Conservation (phyloP, 768 basidiomycete genomes). For the Coprinopsis cinerea region DNA sequence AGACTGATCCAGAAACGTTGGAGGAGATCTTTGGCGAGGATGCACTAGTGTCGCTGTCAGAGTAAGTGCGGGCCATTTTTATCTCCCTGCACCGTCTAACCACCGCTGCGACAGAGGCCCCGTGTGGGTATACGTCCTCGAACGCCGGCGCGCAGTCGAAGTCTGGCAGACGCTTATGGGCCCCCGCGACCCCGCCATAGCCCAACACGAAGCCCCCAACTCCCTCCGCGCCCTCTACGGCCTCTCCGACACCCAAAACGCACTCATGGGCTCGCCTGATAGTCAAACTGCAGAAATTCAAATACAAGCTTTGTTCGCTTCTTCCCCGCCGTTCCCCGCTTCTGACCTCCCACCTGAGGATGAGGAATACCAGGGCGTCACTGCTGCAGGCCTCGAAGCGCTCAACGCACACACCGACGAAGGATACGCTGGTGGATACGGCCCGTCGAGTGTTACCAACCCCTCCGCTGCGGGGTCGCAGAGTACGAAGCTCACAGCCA, state of each 20-base stretch:
- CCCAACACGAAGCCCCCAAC: conserved; percentile 48
- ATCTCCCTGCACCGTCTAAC: conserved; percentile 5
- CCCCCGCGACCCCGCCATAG: conserved; percentile 51
- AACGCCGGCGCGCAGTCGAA: conserved; percentile 74
- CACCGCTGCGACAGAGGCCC: conserved; percentile 49
- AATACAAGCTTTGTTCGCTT: conserved; percentile 72
- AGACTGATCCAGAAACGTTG: conserved; percentile 73
- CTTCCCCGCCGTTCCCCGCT: conserved; percentile 75
- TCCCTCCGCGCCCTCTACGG: conserved; percentile 73
- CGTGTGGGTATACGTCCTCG: conserved; percentile 90
- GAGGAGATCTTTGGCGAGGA: conserved; percentile 80
- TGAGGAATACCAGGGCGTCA: conserved; percentile 35
- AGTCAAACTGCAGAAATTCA: conserved; percentile 68
- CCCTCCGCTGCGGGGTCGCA: conserved; percentile 37
- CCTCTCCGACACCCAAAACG: conserved; percentile 48
- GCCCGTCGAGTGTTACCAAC: conserved; percentile 37
- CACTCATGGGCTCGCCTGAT: conserved; percentile 68
- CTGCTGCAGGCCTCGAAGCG: conserved; percentile 37
- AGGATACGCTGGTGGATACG: conserved; percentile 33
- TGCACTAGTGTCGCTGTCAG: conserved; percentile 61
- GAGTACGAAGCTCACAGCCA: conserved; percentile 27
- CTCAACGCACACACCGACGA: conserved; percentile 37
- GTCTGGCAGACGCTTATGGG: conserved; percentile 78
- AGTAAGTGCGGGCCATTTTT: conserved; percentile 45
- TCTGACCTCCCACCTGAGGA: conserved; percentile 49